These are phyloP conservation scores for Coriaria nepalensis DNA, from an alignment of 306 rosid species.

Conservation along the genomic window DNA sequence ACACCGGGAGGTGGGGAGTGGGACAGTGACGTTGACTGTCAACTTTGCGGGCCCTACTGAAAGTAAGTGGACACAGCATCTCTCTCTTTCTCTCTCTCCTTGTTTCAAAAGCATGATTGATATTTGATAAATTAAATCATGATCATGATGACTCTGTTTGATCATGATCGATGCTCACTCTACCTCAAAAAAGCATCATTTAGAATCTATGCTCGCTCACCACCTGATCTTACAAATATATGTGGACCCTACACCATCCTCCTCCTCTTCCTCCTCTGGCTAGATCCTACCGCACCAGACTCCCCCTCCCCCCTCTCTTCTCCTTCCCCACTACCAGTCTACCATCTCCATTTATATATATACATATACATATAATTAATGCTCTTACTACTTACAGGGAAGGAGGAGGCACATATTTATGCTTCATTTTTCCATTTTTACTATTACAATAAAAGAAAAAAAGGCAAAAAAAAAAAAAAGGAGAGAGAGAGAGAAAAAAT, in stretches of 20 bases:
- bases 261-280: not conserved
- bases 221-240: too few species aligned
- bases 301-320: not conserved
- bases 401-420: too few species aligned
- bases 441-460: not conserved
- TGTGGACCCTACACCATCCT: slow-evolving; percentile 23
- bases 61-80: slow-evolving; percentile 71
- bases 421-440: too few species aligned
- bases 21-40: slow-evolving; percentile 38
- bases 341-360: not conserved
- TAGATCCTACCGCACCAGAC: too few species aligned
- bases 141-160: slow-evolving; percentile 7
- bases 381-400: too few species aligned
- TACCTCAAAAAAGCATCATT: not conserved
- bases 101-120: slow-evolving; percentile 14
- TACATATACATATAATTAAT: too few species aligned
- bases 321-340: too few species aligned
- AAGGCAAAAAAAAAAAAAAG: not conserved
- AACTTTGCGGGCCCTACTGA: slow-evolving; percentile 27
- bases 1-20: slow-evolving; percentile 11
- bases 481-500: not conserved
- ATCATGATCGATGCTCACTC: slow-evolving; percentile 25
- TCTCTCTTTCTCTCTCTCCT: slow-evolving; percentile 24
- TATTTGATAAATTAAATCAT: not conserved
- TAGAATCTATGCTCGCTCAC: too few species aligned